Percentiles rank a stretch among this genome's conserved stretches.
phyloP scores from a whole-genome alignment of 805 yeast genomes.

The Ascoidea asiatica region DNA sequence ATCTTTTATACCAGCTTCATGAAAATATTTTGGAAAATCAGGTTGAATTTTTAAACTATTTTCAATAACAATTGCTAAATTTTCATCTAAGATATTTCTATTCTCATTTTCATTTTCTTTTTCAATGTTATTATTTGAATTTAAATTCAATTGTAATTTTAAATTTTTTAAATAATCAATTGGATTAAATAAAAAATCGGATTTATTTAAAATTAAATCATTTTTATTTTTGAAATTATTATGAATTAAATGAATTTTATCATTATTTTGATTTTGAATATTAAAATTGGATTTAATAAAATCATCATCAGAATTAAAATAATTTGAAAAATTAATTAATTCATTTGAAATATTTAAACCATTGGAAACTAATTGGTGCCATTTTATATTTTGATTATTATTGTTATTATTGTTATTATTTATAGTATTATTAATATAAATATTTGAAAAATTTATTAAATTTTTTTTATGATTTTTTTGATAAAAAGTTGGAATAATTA shows the following conservation, averaged over 20 bases:
- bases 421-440: too few species aligned
- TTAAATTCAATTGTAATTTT: too few species aligned
- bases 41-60: neutral
- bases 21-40: conserved; percentile 3
- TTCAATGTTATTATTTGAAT: neutral
- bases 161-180: too few species aligned
- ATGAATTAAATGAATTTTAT: neutral
- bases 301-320: neutral
- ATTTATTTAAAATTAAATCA: too few species aligned
- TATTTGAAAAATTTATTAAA: neutral
- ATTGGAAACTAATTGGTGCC: neutral
- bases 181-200: neutral
- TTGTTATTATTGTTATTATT: neutral
- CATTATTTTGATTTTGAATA: neutral
- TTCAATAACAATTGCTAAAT: neutral
- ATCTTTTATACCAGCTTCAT: conserved; percentile 3
- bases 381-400: neutral
- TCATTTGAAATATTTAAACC: neutral
- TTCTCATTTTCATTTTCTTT: neutral
- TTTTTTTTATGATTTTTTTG: neutral
- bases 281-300: neutral
- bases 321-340: neutral
- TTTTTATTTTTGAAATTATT: neutral
- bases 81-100: neutral
- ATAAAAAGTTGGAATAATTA: neutral